Conservation (phyloP, 2,329 filamentous ascomycete genomes). For the Colletotrichum nymphaeae region DNA sequence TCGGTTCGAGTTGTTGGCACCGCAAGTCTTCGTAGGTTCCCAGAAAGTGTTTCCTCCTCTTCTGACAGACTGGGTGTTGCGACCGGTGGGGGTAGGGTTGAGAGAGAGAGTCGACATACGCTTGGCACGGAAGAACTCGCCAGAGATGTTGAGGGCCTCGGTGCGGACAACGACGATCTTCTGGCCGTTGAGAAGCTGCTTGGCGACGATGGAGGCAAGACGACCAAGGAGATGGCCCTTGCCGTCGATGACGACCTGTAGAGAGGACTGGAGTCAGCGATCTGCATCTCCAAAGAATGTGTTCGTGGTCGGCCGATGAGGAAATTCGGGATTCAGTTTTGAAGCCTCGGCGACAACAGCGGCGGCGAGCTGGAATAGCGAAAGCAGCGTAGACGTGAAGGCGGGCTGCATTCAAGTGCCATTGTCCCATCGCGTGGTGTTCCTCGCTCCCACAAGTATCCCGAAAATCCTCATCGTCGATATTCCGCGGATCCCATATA, state of each 20-base stretch:
- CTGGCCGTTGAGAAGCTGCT: slow-evolving; percentile 98
- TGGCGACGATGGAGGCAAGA: slow-evolving; percentile 96
- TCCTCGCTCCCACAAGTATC: background rate
- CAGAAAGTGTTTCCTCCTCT: slow-evolving; percentile 1
- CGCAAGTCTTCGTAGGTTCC: background rate
- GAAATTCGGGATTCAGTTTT: background rate
- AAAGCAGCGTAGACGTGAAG: background rate
- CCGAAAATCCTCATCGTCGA: slow-evolving; percentile 18
- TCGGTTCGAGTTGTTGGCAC: background rate
- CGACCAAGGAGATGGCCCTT: slow-evolving; percentile 99
- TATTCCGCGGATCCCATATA: background rate
- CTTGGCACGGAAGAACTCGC: slow-evolving; percentile 99
- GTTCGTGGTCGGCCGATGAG: background rate
- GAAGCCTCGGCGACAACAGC: background rate
- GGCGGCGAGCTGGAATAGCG: background rate
- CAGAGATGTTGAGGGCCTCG: slow-evolving; percentile 99
- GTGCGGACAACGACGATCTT: slow-evolving; percentile 99
- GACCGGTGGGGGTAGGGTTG: slow-evolving; percentile 29
- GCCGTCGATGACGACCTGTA: slow-evolving; percentile 97
- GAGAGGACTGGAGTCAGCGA: slow-evolving; percentile 44
- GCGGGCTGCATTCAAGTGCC: background rate
- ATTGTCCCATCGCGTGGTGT: background rate
- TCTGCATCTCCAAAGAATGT: background rate
- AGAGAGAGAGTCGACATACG: slow-evolving; percentile 76
- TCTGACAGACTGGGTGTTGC: slow-evolving; percentile 10